A percentile compares a stretch with the other conserved stretches of the same genome.
Evolutionary conservation across 768 basidiomycete species (phyloP).

Genomic region (Krasilnikovozyma curviuscula): DNA sequence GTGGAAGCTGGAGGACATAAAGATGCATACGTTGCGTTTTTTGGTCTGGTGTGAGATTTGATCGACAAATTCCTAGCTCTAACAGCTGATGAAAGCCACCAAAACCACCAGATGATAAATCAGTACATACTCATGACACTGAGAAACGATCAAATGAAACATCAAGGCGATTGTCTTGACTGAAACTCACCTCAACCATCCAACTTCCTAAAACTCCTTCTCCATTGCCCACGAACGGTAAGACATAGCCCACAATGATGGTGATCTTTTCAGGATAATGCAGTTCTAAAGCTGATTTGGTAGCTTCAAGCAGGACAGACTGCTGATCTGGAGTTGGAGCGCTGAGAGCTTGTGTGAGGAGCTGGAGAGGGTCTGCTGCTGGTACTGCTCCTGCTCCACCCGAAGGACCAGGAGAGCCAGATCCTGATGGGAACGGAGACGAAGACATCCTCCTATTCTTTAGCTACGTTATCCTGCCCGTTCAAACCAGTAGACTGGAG

Average conservation of each 20-base stretch:
- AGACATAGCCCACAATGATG: constrained; percentile 6
- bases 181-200: background rate
- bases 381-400: too few species aligned
- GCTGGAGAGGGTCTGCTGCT: constrained; percentile 2
- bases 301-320: background rate
- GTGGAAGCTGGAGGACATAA: background rate
- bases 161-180: background rate
- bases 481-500: too few species aligned
- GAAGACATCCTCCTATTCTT: too few species aligned
- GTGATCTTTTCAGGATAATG: constrained; percentile 2
- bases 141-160: background rate
- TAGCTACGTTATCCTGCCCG: too few species aligned
- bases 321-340: background rate
- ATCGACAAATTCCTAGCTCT: constrained; percentile 8
- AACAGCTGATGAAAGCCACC: background rate
- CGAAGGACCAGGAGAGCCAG: too few species aligned
- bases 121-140: background rate
- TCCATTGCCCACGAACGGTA: background rate
- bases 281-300: background rate
- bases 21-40: constrained; percentile 3
- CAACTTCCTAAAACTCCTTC: background rate
- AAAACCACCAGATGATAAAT: background rate
- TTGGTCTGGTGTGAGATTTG: constrained; percentile 1
- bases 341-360: constrained; percentile 7
- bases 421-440: too few species aligned